Evolutionary conservation across 2,329 filamentous ascomycete species (phyloP), one percentile per base, ranked within the genome.

Genomic region (Blastomyces gilchristii): DNA sequence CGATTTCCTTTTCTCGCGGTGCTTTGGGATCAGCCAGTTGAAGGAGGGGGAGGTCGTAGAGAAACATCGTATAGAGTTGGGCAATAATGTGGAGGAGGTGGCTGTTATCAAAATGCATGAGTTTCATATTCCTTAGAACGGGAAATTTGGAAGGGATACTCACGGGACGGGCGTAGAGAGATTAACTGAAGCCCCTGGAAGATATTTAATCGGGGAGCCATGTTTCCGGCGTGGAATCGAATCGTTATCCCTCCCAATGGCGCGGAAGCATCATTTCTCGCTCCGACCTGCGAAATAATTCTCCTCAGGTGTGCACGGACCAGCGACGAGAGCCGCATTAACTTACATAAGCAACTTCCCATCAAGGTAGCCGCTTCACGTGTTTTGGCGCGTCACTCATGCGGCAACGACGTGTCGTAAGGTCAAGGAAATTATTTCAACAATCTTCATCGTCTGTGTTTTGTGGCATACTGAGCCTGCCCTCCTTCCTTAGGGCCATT

Each of bases 1-100:
- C 69, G 91, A 92, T 81, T 95, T 96, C 76, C 90, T 90, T 72
- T 86, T 88, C 74, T 91, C 92, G 67, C 90, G 85, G 70, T 87
- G 78, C 70, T 85, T 88, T 43, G 93, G 93, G 63, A 89, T 84
- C 58, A 97, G 88, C 91, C 92, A 97, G 72, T 85, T 88, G 68
- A 74, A 81, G 67, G 72, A 78, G 71, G 67, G 79, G 67, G 71
- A 82, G 65, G 89, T 89, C 41, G 87, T 88, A 49, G 90, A 90
- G 78, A 96, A 95, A 65, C 83, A 78, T 73, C 88, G 84, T 67
- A 75, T 77, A 70, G 80, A 75, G 66, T 78, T 71, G 70, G 73
- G 71, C 37, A 37, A 37, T 69, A 63, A 58, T 61, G 62, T 49
- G 53, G 45, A 58, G 47, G 62, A 45, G 53, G 45, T 56, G 41